A percentile compares a stretch with the other conserved stretches of the same genome.
phyloP scores from a whole-genome alignment of 2,329 filamentous ascomycete genomes.

The Aureobasidium sp. region DNA sequence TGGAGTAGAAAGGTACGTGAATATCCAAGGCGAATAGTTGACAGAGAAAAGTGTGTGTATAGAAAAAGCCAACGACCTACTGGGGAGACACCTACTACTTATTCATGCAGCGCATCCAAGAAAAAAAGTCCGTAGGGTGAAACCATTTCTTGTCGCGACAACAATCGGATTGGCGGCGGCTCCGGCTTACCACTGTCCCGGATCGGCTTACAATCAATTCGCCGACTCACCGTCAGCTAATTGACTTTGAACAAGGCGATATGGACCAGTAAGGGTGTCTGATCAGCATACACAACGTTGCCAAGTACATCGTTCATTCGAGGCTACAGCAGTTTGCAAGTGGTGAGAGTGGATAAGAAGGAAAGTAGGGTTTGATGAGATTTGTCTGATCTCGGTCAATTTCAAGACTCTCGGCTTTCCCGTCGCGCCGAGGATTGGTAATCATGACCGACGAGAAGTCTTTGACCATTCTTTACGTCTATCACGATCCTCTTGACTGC shows the following conservation, averaged over 20 bases:
- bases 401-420: not conserved
- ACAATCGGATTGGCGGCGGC: constrained; percentile 5
- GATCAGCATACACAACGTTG: not conserved
- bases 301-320: not conserved
- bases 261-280: not conserved
- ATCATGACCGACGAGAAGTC: not conserved
- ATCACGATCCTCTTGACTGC: too few relatives aligned
- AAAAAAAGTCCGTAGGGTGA: constrained; percentile 17
- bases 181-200: not conserved
- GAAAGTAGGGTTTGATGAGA: not conserved
- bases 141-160: constrained; percentile 8
- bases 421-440: constrained; percentile 1
- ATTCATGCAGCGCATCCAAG: not conserved
- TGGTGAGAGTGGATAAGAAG: not conserved
- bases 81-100: not conserved
- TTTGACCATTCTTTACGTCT: too few relatives aligned
- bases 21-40: not conserved
- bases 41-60: not conserved
- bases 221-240: not conserved
- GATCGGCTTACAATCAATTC: not conserved
- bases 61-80: not conserved
- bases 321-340: too few relatives aligned
- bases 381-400: not conserved
- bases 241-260: not conserved
- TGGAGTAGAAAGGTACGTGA: not conserved